Evolutionary conservation across 169 alveolate species (phyloP).

Genomic region (Eimeria brunetti): DNA sequence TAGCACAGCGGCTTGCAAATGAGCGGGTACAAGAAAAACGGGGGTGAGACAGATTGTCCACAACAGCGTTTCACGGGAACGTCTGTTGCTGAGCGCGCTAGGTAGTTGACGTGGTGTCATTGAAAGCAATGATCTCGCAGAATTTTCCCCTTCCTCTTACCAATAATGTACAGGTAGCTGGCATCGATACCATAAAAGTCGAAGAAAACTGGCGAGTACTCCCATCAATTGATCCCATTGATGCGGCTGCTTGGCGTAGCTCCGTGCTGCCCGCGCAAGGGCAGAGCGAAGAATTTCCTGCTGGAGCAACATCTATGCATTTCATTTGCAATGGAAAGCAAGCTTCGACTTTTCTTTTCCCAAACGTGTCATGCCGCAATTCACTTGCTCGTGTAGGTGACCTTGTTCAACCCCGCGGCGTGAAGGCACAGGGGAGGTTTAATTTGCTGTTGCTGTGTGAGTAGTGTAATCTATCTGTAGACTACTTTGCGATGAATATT

Average conservation of each 20-base stretch:
- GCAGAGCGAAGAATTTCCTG: neutral
- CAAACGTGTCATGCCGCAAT: neutral
- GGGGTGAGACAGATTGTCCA: neutral
- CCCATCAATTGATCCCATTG: neutral
- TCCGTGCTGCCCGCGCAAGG: neutral
- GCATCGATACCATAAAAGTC: neutral
- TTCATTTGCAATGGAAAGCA: neutral
- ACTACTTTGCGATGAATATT: neutral
- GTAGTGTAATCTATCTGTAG: neutral
- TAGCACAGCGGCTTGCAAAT: neutral
- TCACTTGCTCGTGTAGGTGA: neutral
- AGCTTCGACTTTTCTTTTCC: neutral
- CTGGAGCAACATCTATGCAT: neutral
- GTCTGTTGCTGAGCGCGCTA: neutral
- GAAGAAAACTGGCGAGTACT: neutral
- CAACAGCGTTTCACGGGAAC: neutral
- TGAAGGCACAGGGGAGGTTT: neutral
- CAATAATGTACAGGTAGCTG: neutral
- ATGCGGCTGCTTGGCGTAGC: neutral
- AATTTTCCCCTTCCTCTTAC: neutral
- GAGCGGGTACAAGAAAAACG: neutral
- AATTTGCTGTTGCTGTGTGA: neutral
- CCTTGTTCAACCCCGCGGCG: neutral
- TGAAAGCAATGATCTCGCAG: neutral
- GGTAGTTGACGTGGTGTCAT: neutral